These are phyloP conservation scores for Russula abietina DNA, from an alignment of 768 basidiomycete species.

Conservation along the genomic window DNA sequence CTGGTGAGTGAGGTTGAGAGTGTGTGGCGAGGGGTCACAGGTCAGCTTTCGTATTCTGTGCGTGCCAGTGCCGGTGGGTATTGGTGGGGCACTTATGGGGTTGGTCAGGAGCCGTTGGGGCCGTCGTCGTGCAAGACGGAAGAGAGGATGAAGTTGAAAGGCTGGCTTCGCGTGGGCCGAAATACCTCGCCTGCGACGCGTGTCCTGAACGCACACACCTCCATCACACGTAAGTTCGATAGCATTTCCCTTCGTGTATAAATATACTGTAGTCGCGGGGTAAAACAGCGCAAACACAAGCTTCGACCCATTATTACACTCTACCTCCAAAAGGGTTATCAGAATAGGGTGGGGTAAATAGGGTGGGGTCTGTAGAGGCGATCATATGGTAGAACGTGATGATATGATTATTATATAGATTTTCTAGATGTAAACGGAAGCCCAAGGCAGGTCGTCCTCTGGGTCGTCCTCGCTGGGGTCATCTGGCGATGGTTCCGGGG, in stretches of 20 bases:
- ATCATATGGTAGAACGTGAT: neutral
- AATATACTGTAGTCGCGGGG: neutral
- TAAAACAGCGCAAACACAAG: neutral
- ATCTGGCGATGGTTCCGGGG: constrained; percentile 30
- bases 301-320: neutral
- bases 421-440: neutral
- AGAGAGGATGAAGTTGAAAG: neutral
- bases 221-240: neutral
- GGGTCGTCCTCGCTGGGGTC: constrained; percentile 31
- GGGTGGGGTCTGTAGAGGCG: neutral
- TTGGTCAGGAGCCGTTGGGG: neutral
- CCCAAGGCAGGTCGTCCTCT: constrained; percentile 6
- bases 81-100: neutral
- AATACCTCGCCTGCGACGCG: no score
- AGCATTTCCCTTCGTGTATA: neutral
- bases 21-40: neutral
- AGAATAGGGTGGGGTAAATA: constrained; percentile 1
- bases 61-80: no score
- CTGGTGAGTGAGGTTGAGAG: no score
- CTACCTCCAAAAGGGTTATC: neutral
- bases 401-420: neutral
- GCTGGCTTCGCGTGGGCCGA: neutral
- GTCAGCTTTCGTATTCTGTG: neutral
- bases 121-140: neutral
- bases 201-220: no score